phyloP scores from a whole-genome alignment of 2,329 filamentous ascomycete species.

The Aspergillus sp. region DNA sequence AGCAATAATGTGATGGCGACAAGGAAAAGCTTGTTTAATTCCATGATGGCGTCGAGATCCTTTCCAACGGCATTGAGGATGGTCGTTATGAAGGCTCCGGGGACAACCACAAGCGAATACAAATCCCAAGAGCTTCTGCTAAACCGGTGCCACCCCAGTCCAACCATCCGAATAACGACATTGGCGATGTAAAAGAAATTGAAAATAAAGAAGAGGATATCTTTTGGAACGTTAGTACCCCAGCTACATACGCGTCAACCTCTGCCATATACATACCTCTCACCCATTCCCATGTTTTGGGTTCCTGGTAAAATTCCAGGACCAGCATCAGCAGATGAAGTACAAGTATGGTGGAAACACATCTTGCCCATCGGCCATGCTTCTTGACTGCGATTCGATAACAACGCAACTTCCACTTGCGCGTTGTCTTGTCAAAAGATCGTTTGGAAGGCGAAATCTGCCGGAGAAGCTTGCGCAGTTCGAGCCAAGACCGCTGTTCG shows the following conservation, averaged over 20 bases:
- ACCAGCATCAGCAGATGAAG: slow-evolving; percentile 81
- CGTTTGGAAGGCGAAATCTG: slow-evolving; percentile 95
- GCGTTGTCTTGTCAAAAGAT: slow-evolving; percentile 73
- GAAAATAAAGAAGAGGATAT: slow-evolving; percentile 75
- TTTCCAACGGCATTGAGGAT: slow-evolving; percentile 65
- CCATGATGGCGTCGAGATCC: slow-evolving; percentile 59
- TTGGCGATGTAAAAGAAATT: slow-evolving; percentile 81
- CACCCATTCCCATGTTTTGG: slow-evolving; percentile 64
- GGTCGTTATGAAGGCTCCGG: slow-evolving; percentile 78
- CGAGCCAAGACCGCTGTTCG: slow-evolving; percentile 95
- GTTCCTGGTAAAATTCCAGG: slow-evolving; percentile 79
- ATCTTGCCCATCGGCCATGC: slow-evolving; percentile 83
- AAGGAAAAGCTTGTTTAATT: slow-evolving; percentile 90
- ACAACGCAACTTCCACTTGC: slow-evolving; percentile 86
- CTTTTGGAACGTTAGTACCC: slow-evolving; percentile 40
- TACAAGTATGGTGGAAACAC: slow-evolving; percentile 74
- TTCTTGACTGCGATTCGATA: slow-evolving; percentile 94
- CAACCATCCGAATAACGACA: slow-evolving; percentile 76
- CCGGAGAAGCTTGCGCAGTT: slow-evolving; percentile 83
- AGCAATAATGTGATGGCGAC: slow-evolving; percentile 85
- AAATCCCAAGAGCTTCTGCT: slow-evolving; percentile 93
- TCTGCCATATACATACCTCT: slow-evolving; percentile 48
- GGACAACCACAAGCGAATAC: slow-evolving; percentile 77
- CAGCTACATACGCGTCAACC: neutral
- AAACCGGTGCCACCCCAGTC: slow-evolving; percentile 89